These are phyloP conservation scores for Penicillium antarcticum DNA, from an alignment of 495 filamentous ascomycete genomes.

Conservation along the genomic window DNA sequence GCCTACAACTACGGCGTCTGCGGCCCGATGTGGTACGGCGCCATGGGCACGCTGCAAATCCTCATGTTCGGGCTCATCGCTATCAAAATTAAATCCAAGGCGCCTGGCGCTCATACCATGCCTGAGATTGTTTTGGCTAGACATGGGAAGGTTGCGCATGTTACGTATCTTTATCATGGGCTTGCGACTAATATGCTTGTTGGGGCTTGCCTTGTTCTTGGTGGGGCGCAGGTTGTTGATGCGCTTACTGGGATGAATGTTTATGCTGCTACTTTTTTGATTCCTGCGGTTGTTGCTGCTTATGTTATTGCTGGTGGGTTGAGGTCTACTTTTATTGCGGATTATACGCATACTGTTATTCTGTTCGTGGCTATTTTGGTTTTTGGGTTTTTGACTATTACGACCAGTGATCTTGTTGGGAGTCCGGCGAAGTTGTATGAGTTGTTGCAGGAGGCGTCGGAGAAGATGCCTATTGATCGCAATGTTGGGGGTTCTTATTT, in stretches of 20 bases:
- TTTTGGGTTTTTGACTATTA: slow-evolving; percentile 47
- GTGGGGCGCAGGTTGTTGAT: slow-evolving; percentile 39
- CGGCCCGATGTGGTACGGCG: slow-evolving; percentile 45
- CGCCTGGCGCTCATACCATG: slow-evolving; percentile 37
- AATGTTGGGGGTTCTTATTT: slow-evolving; percentile 52
- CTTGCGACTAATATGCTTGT: slow-evolving; percentile 47
- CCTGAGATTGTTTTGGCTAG: slow-evolving; percentile 36
- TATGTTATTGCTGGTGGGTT: slow-evolving; percentile 45
- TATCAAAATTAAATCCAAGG: slow-evolving; percentile 39
- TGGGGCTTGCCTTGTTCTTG: slow-evolving; percentile 35
- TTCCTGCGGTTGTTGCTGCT: slow-evolving; percentile 36
- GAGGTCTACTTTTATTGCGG: slow-evolving; percentile 39
- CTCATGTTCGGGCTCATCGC: slow-evolving; percentile 41
- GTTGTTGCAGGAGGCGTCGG: slow-evolving; percentile 42
- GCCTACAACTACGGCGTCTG: slow-evolving; percentile 49
- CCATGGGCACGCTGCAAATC: slow-evolving; percentile 41
- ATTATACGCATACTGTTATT: slow-evolving; percentile 46
- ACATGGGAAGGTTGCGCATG: slow-evolving; percentile 35
- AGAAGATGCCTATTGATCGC: slow-evolving; percentile 40
- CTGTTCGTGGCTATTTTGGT: slow-evolving; percentile 45
- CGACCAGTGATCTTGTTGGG: slow-evolving; percentile 42
- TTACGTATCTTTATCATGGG: slow-evolving; percentile 37
- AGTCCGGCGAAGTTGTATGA: slow-evolving; percentile 45
- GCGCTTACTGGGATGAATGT: slow-evolving; percentile 45
- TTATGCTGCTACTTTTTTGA: slow-evolving; percentile 41